Evolutionary conservation across 2,329 filamentous ascomycete genomes (phyloP), one percentile per base, ranked within the genome.

Genomic region (Exophiala bonariae): DNA sequence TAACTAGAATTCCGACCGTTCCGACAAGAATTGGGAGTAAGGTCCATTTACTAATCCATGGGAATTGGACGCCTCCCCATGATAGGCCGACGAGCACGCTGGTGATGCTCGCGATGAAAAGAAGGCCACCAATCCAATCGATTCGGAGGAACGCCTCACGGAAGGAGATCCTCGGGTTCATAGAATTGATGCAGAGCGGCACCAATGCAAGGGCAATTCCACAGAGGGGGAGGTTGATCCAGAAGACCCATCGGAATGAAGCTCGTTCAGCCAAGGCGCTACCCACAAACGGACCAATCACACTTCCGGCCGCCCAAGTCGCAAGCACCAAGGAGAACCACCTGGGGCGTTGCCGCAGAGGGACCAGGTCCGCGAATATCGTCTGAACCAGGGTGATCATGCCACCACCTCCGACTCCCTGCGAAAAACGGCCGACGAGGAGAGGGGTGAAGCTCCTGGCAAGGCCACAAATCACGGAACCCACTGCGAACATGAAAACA

Each of bases 401-500:
- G 0, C 75, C 76, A 2, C 71, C 75, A 1, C 63, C 69, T 0
- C 75, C 76, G 2, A 76, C 56, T 0, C 81, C 81, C 45, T 83
- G 79, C 1, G 83, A 61, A 0, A 70, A 69, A 1, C 80, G 70
- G n/a, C 77, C 78, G 52, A 67, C 70, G 13, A 85, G 78, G 2
- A 86, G 64, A 58, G 74, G 72, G 0, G 54, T 58, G 1, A 63
- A 65, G 6, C 54, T 71, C 0, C 57, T 66, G 0, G 80, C 74
- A 0, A 69, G 71, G 1, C 77, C 80, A 33, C 66, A 71, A 3
- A 84, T 65, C 0, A 71, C 75, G 45, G 77, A 79, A 0, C 80
- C 80, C 0, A 82, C 54, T 0, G 65, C 67, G 49, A 81, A 81
- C 1, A 78, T 49, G 8, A 61, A 64, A 1, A 79, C 67, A 3